These are phyloP conservation scores for Laguncularia racemosa DNA, from an alignment of 345 rosid genomes.

Conservation along the genomic window DNA sequence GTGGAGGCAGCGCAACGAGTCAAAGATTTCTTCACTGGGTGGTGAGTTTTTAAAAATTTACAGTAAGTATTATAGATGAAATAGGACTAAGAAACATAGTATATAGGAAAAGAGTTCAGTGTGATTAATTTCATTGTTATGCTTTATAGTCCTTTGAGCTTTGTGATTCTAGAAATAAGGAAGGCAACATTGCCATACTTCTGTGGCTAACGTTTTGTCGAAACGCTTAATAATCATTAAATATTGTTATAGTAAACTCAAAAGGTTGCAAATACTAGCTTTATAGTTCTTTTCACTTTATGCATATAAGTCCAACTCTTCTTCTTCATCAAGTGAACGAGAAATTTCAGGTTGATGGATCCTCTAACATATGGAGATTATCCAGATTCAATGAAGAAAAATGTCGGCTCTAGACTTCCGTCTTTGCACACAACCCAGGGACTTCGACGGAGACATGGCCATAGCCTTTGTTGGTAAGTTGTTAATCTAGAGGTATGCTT, in stretches of 20 bases:
- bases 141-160: too few species aligned
- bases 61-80: too few species aligned
- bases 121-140: too few species aligned
- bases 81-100: too few species aligned
- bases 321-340: slow-evolving; percentile 18
- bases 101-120: too few species aligned
- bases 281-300: too few species aligned
- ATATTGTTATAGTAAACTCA: too few species aligned
- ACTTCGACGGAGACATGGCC: slow-evolving; percentile 25
- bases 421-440: slow-evolving; percentile 24
- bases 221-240: too few species aligned
- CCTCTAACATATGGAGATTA: slow-evolving; percentile 70
- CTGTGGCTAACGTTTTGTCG: too few species aligned
- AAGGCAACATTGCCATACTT: too few species aligned
- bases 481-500: neutral
- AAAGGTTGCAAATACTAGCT: too few species aligned
- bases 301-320: neutral
- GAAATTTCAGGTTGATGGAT: slow-evolving; percentile 42
- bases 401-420: slow-evolving; percentile 56
- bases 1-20: slow-evolving; percentile 23
- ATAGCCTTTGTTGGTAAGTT: slow-evolving; percentile 15
- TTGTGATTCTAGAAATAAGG: too few species aligned
- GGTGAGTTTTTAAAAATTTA: slow-evolving; percentile 18
- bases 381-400: slow-evolving; percentile 53
- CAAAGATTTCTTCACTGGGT: slow-evolving; percentile 30